Evolutionary conservation across 352 stramenopile species (phyloP).

Genomic region (Elongisporangium senticosum): DNA sequence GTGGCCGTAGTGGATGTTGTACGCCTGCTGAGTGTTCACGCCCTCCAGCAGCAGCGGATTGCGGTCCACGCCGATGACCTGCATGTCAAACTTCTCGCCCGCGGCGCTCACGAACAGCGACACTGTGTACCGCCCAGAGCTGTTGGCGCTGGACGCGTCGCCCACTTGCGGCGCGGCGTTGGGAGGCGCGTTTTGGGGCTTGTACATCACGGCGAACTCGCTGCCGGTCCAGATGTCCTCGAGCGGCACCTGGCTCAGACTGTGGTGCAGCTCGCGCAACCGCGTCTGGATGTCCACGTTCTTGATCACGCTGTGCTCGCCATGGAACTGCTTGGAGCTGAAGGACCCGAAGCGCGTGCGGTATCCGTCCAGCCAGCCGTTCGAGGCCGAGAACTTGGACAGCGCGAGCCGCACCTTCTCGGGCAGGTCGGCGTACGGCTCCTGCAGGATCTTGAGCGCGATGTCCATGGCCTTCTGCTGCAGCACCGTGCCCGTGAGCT

Average conservation of each 20-base stretch:
- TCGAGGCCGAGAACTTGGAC: slow-evolving; percentile 73
- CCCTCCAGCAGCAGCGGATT: slow-evolving; percentile 49
- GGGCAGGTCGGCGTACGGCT: slow-evolving; percentile 58
- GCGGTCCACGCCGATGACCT: slow-evolving; percentile 71
- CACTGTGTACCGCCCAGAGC: slow-evolving; percentile 51
- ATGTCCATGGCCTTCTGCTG: slow-evolving; percentile 84
- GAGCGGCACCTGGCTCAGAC: slow-evolving; percentile 46
- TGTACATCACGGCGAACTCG: slow-evolving; percentile 72
- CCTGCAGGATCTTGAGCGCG: slow-evolving; percentile 64
- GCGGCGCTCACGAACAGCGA: slow-evolving; percentile 74
- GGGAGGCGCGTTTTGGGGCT: slow-evolving; percentile 18
- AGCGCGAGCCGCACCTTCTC: slow-evolving; percentile 75
- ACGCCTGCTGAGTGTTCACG: slow-evolving; percentile 55
- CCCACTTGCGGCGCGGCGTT: not conserved
- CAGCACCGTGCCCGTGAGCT: slow-evolving; percentile 74
- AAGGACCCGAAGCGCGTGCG: slow-evolving; percentile 79
- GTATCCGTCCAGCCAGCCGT: slow-evolving; percentile 85
- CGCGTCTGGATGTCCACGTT: slow-evolving; percentile 81
- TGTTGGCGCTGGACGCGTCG: not conserved
- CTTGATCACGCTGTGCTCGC: slow-evolving; percentile 70
- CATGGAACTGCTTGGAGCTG: slow-evolving; percentile 59
- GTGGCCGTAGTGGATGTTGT: slow-evolving; percentile 74
- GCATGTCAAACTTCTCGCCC: slow-evolving; percentile 76
- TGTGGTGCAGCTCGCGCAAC: slow-evolving; percentile 77
- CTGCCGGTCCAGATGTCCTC: slow-evolving; percentile 77